Evolutionary conservation across 2,329 filamentous ascomycete genomes (phyloP), one percentile per base, ranked within the genome.

Genomic region (Hymenoscyphus albidus): DNA sequence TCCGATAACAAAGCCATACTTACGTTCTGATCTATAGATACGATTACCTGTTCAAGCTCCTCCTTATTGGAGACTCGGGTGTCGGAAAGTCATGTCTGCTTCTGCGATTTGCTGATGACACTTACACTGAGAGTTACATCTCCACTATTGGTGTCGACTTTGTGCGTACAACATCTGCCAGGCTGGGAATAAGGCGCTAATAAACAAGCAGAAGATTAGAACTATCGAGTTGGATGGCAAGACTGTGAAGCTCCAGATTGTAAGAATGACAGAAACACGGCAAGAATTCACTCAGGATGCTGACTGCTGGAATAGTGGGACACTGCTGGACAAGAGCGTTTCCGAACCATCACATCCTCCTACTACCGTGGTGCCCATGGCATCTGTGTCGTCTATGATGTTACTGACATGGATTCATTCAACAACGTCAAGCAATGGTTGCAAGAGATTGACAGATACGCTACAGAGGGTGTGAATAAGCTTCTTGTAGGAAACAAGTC

Each of bases 371-470:
- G 95, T 76, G 95, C 95, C 72, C 95, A 98, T 82, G 95, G 95
- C 75, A 99, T 99, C 82, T 99, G 95, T 82, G 94, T 99, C 73
- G 95, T 99, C 78, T 99, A 98, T 86, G 95, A 99, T 88, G 95
- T 99, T 77, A 99, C 95, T 73, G 95, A 99, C 80, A 97, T 98
- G 94, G 95, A 98, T 80, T 97, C 92, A 38, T 99, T 99, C 92
- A 98, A 99, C 89, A 99, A 98, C 83, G 95, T 99, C 76, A 98
- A 99, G 91, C 95, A 99, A 85, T 99, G 95, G 95, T 88, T 99
- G 68, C 95, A 99, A 81, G 95, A 99, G 83, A 99, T 99, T 75
- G 95, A 99, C 83, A 89, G 95, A 79, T 98, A 99, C 77, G 95
- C 95, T 74, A 99, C 95, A 72, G 95, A 99, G 82, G 95, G 95